These are phyloP conservation scores for Parathielavia appendiculata DNA, from an alignment of 495 filamentous ascomycete species.

Conservation along the genomic window DNA sequence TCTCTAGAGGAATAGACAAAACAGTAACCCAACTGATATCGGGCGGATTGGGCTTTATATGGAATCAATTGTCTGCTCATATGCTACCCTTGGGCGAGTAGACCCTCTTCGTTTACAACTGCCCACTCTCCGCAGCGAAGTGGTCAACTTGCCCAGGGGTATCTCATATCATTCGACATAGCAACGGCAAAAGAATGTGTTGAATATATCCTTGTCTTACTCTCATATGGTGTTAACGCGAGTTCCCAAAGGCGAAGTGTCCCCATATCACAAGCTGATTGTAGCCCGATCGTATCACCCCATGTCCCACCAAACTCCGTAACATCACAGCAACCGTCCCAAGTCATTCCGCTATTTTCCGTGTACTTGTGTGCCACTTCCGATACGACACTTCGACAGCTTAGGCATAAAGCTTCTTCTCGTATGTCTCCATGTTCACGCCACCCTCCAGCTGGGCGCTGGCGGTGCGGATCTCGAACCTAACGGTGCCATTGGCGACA, in stretches of 20 bases:
- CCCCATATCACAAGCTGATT: slow-evolving; percentile 10
- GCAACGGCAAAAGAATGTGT: no score
- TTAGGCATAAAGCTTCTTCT: slow-evolving; percentile 98
- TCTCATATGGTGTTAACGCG: neutral
- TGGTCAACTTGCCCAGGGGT: no score
- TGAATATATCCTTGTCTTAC: neutral
- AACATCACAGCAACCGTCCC: slow-evolving; percentile 10
- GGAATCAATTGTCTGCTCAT: neutral
- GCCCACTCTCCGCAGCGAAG: no score
- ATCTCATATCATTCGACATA: no score
- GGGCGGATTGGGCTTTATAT: neutral
- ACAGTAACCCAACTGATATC: neutral
- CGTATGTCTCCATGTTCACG: slow-evolving; percentile 96
- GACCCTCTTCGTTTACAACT: no score
- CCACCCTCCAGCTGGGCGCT: slow-evolving; percentile 94
- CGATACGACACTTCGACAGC: slow-evolving; percentile 9
- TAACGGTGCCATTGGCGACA: slow-evolving; percentile 69
- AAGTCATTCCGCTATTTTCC: neutral
- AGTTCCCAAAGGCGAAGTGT: neutral
- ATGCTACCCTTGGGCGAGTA: no score
- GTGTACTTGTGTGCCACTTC: neutral
- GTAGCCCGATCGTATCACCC: neutral
- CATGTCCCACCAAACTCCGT: slow-evolving; percentile 19
- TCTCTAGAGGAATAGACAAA: neutral
- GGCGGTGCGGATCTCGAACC: slow-evolving; percentile 90